Evolutionary conservation across 1,284 basidiomycete species (phyloP).

Genomic region (Melampsora larici-populina): DNA sequence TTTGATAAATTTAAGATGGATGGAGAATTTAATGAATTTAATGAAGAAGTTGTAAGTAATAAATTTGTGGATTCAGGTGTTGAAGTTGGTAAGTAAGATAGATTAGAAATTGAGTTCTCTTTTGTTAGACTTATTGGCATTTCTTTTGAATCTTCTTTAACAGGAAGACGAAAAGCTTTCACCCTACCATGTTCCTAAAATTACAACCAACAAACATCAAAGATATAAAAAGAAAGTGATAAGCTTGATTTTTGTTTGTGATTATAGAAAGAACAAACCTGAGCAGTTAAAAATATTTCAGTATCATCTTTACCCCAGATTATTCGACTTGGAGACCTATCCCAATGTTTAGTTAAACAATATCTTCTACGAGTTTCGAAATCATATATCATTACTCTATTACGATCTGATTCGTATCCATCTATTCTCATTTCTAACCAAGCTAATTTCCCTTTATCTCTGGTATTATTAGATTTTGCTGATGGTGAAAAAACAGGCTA

Average conservation of each 20-base stretch:
- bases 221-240: conserved; percentile 1
- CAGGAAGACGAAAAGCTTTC: conserved; percentile 30
- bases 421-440: conserved; percentile 50
- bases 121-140: conserved; percentile 10
- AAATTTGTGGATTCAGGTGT: background rate
- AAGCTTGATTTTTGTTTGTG: too few species aligned
- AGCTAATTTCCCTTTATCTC: conserved; percentile 45
- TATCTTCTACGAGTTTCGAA: conserved; percentile 26
- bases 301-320: conserved; percentile 40
- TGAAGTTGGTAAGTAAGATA: conserved; percentile 2
- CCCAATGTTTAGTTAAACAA: conserved; percentile 46
- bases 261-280: conserved; percentile 45
- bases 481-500: conserved; percentile 39
- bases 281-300: conserved; percentile 29
- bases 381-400: conserved; percentile 44
- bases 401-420: conserved; percentile 49
- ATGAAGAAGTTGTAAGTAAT: conserved; percentile 25
- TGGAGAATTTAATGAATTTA: background rate
- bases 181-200: conserved; percentile 32
- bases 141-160: background rate
- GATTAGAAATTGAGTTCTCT: conserved; percentile 7
- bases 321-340: conserved; percentile 45
- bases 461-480: background rate
- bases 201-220: too few species aligned
- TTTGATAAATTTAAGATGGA: background rate